Evolutionary conservation across 2,329 filamentous ascomycete genomes (phyloP), one percentile per base, ranked within the genome.

Genomic region (Lasiodiplodia gonubiensis): DNA sequence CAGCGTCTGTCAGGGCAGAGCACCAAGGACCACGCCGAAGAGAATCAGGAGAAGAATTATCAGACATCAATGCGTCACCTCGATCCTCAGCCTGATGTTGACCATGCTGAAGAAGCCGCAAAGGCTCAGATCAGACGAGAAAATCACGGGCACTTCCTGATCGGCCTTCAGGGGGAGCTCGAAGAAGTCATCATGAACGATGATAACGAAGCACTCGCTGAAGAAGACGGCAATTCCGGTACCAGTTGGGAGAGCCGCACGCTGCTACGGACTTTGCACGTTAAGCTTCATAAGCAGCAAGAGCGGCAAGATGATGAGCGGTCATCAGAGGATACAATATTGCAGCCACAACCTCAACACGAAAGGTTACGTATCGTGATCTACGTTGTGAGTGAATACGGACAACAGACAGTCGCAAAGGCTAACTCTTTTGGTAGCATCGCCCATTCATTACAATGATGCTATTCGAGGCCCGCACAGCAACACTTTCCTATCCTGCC

Each of bases 401-500:
- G 7, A 18, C 2, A 33, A 10, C 6, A 16, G 7, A 16, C 8
- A 11, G 27, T 27, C 21, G 39, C 39, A 46, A 46, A 18, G 2
- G 23, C 64, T 64, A 25, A 67, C 23, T 12, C 8, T 16, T 39
- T 6, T 8, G 10, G 46, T 60, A 79, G 77, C 82, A 89, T 75
- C 86, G 85, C 27, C 92, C 92, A 0, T 94, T 94, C 77, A 86
- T 94, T 57, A 94, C 92, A 75, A 86, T 89, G 1, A 90, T 95
- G 69, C 81, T 95, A 4, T 94, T 94, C 76, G 80, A 85, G 57
- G 80, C 85, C 51, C 83, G 83, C 55, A 89, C 90, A 7, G 83
- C 86, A 65, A 86, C 87, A 1, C 75, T 86, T 21, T 75, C 72
- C 42, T 76, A 82, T 8, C 71, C 78, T 2, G 74, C 75, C 12